These are phyloP conservation scores for Heliocybe sulcata DNA, from an alignment of 1,284 basidiomycete genomes.

Conservation along the genomic window DNA sequence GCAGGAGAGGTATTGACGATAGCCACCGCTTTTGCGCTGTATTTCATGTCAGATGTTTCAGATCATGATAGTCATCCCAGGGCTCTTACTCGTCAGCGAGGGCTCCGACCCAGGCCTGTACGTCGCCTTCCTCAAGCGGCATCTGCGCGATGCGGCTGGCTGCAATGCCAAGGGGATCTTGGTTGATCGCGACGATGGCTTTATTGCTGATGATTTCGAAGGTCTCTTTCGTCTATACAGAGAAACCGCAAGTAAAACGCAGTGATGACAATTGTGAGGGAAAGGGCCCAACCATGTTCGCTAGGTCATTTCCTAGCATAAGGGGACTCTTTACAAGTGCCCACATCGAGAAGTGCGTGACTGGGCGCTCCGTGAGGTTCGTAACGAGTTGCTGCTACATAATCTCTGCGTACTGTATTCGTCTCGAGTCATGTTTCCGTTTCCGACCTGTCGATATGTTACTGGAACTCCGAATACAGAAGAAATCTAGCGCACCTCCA, in stretches of 20 bases:
- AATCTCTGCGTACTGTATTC: slow-evolving; percentile 26
- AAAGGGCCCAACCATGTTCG: slow-evolving; percentile 21
- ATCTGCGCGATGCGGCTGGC: slow-evolving; percentile 24
- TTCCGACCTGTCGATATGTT: slow-evolving; percentile 22
- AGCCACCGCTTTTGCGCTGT: slow-evolving; percentile 24
- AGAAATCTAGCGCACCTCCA: slow-evolving; percentile 12
- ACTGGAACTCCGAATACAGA: background rate
- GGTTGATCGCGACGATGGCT: slow-evolving; percentile 26
- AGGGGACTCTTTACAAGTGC: slow-evolving; percentile 33
- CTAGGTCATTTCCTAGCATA: slow-evolving; percentile 33
- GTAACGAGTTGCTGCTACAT: background rate
- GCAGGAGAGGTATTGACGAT: slow-evolving; percentile 28
- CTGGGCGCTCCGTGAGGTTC: slow-evolving; percentile 9
- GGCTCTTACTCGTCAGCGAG: slow-evolving; percentile 22
- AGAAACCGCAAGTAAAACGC: background rate
- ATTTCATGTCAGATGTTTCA: background rate
- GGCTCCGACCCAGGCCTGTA: slow-evolving; percentile 24
- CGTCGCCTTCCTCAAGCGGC: slow-evolving; percentile 17
- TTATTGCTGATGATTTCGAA: slow-evolving; percentile 27
- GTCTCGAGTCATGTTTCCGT: slow-evolving; percentile 34
- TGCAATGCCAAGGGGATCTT: slow-evolving; percentile 20
- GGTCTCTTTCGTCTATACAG: slow-evolving; percentile 22
- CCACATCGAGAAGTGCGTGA: slow-evolving; percentile 38
- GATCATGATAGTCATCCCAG: background rate
- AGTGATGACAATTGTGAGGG: background rate